Evolutionary conservation across 306 rosid genomes (phyloP).

Genomic region (Corylus avellana): DNA sequence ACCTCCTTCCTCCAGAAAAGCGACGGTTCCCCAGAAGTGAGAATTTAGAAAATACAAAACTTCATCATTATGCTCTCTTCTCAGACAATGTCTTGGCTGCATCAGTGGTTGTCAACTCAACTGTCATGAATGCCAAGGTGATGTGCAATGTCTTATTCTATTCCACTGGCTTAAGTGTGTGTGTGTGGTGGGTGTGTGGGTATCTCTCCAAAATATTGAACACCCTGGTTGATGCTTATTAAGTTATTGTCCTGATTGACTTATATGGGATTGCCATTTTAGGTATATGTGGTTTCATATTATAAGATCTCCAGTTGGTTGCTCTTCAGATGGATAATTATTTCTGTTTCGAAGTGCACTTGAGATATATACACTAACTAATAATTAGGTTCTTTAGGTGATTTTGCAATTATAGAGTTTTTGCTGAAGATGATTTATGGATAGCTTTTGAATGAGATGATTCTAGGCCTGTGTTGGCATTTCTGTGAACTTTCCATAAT

Average conservation of each 20-base stretch:
- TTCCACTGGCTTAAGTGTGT: constrained; percentile 4
- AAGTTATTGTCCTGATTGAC: neutral
- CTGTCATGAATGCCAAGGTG: constrained; percentile 85
- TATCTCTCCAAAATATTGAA: constrained; percentile 16
- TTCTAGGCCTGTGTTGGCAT: neutral
- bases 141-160: constrained; percentile 14
- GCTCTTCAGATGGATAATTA: neutral
- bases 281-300: neutral
- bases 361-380: neutral
- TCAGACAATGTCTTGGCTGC: constrained; percentile 98
- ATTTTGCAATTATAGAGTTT: neutral
- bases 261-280: neutral
- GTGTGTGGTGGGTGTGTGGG: neutral
- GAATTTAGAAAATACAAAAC: constrained; percentile 75
- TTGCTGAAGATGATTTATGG: neutral
- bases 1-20: constrained; percentile 78
- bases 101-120: constrained; percentile 88
- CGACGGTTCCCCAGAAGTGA: constrained; percentile 79
- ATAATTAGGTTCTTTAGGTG: neutral
- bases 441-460: neutral
- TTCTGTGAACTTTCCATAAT: neutral
- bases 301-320: neutral
- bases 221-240: neutral
- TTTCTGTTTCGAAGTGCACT: neutral
- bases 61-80: constrained; percentile 89